Conservation (phyloP, 176 grass and related monocot species). For the Calamus simplicifolius region DNA sequence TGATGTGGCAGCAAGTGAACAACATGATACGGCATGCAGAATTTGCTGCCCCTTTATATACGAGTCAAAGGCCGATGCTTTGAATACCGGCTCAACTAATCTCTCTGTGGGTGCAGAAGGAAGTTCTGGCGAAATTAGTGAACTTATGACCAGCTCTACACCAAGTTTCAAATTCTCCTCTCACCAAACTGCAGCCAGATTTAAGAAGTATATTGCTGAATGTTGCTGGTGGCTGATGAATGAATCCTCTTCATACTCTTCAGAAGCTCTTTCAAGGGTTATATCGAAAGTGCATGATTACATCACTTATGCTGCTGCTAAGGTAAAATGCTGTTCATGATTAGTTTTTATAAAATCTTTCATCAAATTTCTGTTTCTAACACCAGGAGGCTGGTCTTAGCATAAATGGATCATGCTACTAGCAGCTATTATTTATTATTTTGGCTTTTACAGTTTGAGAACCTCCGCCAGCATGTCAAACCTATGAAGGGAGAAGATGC, state of each 20-base stretch:
- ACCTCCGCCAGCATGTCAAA: constrained; percentile 30
- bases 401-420: no score
- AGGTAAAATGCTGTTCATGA: constrained; percentile 37
- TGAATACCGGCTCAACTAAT: constrained; percentile 24
- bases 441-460: no score
- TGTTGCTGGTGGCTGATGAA: constrained; percentile 52
- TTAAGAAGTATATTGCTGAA: constrained; percentile 46
- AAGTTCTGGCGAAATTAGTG: constrained; percentile 21
- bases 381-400: no score
- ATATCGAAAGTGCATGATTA: constrained; percentile 71
- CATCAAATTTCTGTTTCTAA: no score
- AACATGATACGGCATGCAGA: no score
- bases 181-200: constrained; percentile 42
- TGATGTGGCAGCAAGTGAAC: no score
- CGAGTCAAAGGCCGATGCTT: constrained; percentile 27
- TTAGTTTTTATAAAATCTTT: no score
- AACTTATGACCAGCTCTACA: constrained; percentile 25
- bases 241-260: constrained; percentile 29
- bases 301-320: constrained; percentile 72
- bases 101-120: background rate
- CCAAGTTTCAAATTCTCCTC: constrained; percentile 39
- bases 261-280: constrained; percentile 57
- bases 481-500: constrained; percentile 18
- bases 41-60: no score
- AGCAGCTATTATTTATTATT: no score